Conservation (phyloP, 1,284 basidiomycete genomes). For the Coriolopsis trogii region DNA sequence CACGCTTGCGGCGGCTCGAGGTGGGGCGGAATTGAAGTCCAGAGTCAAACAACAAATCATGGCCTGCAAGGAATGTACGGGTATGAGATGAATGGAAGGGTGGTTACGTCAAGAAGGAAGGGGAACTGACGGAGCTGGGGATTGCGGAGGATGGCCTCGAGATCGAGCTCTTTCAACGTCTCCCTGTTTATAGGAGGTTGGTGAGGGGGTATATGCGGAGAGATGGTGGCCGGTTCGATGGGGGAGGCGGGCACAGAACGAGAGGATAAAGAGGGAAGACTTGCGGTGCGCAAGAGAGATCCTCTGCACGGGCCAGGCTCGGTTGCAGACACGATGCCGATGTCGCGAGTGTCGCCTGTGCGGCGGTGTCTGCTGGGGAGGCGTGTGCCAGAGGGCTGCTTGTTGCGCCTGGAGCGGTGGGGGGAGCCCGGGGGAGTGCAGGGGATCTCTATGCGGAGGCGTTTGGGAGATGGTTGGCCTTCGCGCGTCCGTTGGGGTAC, state of each 20-base stretch:
- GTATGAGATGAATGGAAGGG: slow-evolving; percentile 21
- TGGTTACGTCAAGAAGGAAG: slow-evolving; percentile 15
- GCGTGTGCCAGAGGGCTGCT: slow-evolving; percentile 22
- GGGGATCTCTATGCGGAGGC: slow-evolving; percentile 39
- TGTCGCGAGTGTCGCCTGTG: slow-evolving; percentile 53
- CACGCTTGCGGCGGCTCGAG: slow-evolving; percentile 72
- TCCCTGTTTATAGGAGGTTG: slow-evolving; percentile 83
- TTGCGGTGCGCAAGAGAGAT: slow-evolving; percentile 34
- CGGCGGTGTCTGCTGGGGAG: slow-evolving; percentile 34
- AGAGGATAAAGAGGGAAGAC: slow-evolving; percentile 28
- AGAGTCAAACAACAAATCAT: slow-evolving; percentile 89
- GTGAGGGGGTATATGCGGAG: slow-evolving; percentile 66
- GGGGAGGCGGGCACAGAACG: slow-evolving; percentile 37
- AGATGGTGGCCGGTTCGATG: slow-evolving; percentile 49
- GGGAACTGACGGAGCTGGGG: slow-evolving; percentile 80
- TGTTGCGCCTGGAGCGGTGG: slow-evolving; percentile 28
- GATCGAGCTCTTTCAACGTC: slow-evolving; percentile 84
- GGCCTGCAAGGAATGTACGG: slow-evolving; percentile 50
- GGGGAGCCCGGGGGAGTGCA: slow-evolving; percentile 24
- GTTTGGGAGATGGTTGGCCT: slow-evolving; percentile 38
- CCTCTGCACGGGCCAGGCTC: slow-evolving; percentile 48
- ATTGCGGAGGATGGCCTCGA: slow-evolving; percentile 85
- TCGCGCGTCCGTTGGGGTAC: slow-evolving; percentile 25
- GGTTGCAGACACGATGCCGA: slow-evolving; percentile 48
- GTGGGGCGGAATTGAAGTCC: slow-evolving; percentile 76